Evolutionary conservation across 2,329 filamentous ascomycete species (phyloP), one percentile per base, ranked within the genome.

Genomic region (Cordyceps cateniannulata): DNA sequence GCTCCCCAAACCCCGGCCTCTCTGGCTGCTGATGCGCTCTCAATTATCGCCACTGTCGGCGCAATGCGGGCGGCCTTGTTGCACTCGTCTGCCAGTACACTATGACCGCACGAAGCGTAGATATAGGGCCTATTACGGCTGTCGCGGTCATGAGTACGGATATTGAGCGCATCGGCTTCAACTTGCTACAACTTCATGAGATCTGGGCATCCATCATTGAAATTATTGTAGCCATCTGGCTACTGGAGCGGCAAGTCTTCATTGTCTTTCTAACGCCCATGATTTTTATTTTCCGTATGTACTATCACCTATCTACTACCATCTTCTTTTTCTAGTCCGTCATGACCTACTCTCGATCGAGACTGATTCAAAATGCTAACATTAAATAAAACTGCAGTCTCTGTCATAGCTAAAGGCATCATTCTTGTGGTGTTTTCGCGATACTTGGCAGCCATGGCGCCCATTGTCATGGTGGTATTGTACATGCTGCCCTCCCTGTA

Each of bases 391-490:
- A n/a, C 54, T 32, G 35, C 24, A 32, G 35, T 45, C n/a, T 44
- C 18, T 7, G 35, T 42, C 22, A 22, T 29, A 5, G 42, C 40
- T 25, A 57, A 47, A 48, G 24, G 40, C 42, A 12, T 47, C 42
- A 22, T 57, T 45, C 24, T 35, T 1, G 1, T 47, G 10, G 52
- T 32, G 38, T 47, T 47, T 45, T 32, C 27, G 42, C 38, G 40
- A 8, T 40, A 64, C 40, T 65, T 69, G 12, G 62, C 63, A 5
- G 56, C 57, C 8, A 20, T 72, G 1, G 68, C 65, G 45, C 69
- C 70, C 0, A 69, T 68, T 18, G 68, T 74, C 1, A 67, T 83
- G 0, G 76, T 84, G 8, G 74, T 75, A 1, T 49, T 72, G 5
- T 67, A 63, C 32, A 18, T 67, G 1, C 52, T 72, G 7, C 47